These are phyloP conservation scores for Lichtheimia ornata DNA, from an alignment of 371 early-diverging fungal genomes.

Conservation along the genomic window DNA sequence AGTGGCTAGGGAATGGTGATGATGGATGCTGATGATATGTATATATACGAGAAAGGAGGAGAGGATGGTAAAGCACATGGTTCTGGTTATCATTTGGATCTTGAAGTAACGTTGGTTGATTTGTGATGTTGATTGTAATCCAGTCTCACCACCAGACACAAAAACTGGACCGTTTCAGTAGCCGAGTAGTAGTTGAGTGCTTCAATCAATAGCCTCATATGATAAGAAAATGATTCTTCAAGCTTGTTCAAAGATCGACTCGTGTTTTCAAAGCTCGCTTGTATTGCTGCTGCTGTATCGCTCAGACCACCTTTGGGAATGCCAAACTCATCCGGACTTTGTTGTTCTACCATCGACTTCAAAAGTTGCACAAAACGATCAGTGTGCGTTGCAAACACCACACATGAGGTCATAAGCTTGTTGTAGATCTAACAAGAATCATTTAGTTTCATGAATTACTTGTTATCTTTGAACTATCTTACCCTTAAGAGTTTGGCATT, in stretches of 20 bases:
- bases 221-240: constrained; percentile 66
- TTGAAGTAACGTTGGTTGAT: not conserved
- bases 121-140: constrained; percentile 72
- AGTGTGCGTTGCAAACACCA: constrained; percentile 64
- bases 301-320: constrained; percentile 35
- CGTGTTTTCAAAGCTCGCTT: constrained; percentile 27
- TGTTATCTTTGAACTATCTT: constrained; percentile 13
- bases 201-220: constrained; percentile 72
- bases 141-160: constrained; percentile 75
- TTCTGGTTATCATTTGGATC: too few species aligned
- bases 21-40: too few species aligned
- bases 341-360: constrained; percentile 36
- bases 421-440: constrained; percentile 58
- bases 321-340: constrained; percentile 40
- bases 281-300: constrained; percentile 9
- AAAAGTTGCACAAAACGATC: constrained; percentile 48
- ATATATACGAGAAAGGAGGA: too few species aligned
- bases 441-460: not conserved
- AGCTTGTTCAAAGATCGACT: constrained; percentile 48
- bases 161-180: constrained; percentile 71
- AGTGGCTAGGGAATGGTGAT: too few species aligned
- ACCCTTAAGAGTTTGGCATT: constrained; percentile 79
- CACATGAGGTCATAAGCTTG: constrained; percentile 68
- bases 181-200: constrained; percentile 78
- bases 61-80: too few species aligned